Base-by-base conservation (phyloP, 768 basidiomycete species). In the Mycena filopes region DNA sequence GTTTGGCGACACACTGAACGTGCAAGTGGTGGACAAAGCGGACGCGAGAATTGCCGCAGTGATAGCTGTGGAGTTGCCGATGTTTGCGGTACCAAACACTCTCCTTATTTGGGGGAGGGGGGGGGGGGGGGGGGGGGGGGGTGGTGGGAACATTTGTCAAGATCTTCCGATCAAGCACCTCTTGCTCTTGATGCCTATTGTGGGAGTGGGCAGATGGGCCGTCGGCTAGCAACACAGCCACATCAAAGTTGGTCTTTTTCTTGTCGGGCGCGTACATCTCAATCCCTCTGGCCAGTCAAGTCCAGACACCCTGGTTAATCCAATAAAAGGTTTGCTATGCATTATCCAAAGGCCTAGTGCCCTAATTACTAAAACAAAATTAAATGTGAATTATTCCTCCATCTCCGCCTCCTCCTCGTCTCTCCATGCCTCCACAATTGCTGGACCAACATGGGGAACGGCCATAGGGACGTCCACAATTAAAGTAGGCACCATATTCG, bases 371-470 rank as follows among this genome's bases (percentile, higher is more conserved):
- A 45, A 3, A 48, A 3, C 28, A 28, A 48, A 6, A 28, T 28
- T 48, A 23, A 48, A 28, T 48, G 18, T 15, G 15, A 2, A 46
- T 31, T 12, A 65, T 67, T 38, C 47, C 54, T 25, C 71, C 54
- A 15, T 60, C 28, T 23, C n/a, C 6, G 15, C n/a, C 4, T 60
- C 21, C 31, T 57, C 53, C 5, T 62, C 47, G 2, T 68, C 71
- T 55, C 74, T 66, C 72, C 72, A 78, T 3, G 75, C 48, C 0
- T 18, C 18, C 2, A 76, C 58, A 4, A 74, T 70, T 21, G 72
- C 67, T 1, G 45, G 28, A 12, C 74, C 71, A 0, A 77, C 69
- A 70, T 31, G 28, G 9, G 12, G 10, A 10, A 23, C 43, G 9
- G 11, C 6, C 21, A 26, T 6, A 26, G 25, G 26, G 7, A 20